Conservation (phyloP, 1,284 basidiomycete species). For the Moesziomyces parantarcticus region DNA sequence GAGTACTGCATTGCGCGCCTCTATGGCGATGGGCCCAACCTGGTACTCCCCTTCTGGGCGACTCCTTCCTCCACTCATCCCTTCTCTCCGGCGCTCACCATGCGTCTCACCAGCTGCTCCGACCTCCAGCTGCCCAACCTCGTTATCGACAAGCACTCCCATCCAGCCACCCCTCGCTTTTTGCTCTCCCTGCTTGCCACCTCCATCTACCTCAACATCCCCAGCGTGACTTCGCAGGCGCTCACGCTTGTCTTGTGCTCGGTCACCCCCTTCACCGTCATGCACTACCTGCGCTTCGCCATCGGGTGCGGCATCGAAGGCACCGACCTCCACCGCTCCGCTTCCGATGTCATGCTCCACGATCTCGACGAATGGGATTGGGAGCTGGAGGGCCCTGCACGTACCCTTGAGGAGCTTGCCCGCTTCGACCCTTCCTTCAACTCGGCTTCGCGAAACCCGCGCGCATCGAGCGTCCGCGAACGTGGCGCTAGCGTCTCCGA, state of each 20-base stretch:
- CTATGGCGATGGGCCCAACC: conserved; percentile 56
- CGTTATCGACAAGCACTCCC: conserved; percentile 66
- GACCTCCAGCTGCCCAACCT: conserved; percentile 55
- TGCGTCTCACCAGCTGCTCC: conserved; percentile 73
- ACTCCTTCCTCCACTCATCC: conserved; percentile 43
- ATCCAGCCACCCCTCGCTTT: conserved; percentile 82
- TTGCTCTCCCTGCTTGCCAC: conserved; percentile 87
- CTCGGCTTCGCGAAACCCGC: conserved; percentile 1
- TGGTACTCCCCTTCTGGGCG: conserved; percentile 59
- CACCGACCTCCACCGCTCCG: conserved; percentile 58
- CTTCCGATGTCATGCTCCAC: conserved; percentile 37
- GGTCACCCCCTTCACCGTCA: conserved; percentile 81
- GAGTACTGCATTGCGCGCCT: conserved; percentile 62
- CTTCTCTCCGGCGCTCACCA: conserved; percentile 74
- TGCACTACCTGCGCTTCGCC: conserved; percentile 84
- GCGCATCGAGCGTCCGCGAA: not conserved
- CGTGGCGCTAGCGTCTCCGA: conserved; percentile 1
- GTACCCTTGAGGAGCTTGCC: conserved; percentile 42
- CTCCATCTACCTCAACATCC: conserved; percentile 84
- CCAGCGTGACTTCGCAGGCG: conserved; percentile 79
- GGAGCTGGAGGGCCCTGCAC: conserved; percentile 73
- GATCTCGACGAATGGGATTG: conserved; percentile 57
- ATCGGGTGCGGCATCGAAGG: conserved; percentile 78
- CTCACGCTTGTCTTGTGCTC: conserved; percentile 79
- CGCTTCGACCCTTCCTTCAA: conserved; percentile 14